Conservation (phyloP, 2,329 filamentous ascomycete species). For the Boeremia exigua region DNA sequence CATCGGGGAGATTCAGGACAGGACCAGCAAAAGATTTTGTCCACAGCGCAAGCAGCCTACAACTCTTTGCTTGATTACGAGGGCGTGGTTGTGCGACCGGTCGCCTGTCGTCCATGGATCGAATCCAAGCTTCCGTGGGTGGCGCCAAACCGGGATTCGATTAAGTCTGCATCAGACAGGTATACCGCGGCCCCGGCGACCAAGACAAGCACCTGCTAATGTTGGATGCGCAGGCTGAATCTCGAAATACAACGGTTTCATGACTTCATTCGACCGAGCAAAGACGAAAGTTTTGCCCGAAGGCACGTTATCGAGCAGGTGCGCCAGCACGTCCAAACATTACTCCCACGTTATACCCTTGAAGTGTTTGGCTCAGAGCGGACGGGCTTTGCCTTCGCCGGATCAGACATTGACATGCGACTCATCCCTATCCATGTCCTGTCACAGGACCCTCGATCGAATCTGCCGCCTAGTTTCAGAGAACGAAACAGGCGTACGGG, state of each 20-base stretch:
- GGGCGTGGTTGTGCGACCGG: slow-evolving; percentile 25
- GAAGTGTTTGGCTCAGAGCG: slow-evolving; percentile 61
- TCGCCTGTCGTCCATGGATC: background rate
- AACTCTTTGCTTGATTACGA: slow-evolving; percentile 23
- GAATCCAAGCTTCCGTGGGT: slow-evolving; percentile 24
- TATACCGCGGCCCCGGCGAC: slow-evolving; percentile 2
- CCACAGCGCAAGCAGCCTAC: slow-evolving; percentile 14
- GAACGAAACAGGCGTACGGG: slow-evolving; percentile 12
- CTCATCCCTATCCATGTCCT: slow-evolving; percentile 25
- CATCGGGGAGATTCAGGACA: background rate
- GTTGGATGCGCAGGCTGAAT: slow-evolving; percentile 24
- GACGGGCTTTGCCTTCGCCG: slow-evolving; percentile 59
- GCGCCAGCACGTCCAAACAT: slow-evolving; percentile 20
- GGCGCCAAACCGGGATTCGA: background rate
- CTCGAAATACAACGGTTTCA: slow-evolving; percentile 38
- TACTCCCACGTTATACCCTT: slow-evolving; percentile 36
- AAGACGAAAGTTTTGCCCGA: slow-evolving; percentile 50
- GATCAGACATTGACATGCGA: slow-evolving; percentile 63
- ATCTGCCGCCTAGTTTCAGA: slow-evolving; percentile 22
- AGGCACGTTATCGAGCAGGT: slow-evolving; percentile 43
- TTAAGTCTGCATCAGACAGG: slow-evolving; percentile 18
- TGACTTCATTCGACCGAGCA: slow-evolving; percentile 46
- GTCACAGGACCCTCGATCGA: slow-evolving; percentile 7
- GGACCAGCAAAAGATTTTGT: slow-evolving; percentile 12
- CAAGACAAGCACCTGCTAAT: background rate